phyloP scores from a whole-genome alignment of 78 protist genomes.

The Guillardia theta region DNA sequence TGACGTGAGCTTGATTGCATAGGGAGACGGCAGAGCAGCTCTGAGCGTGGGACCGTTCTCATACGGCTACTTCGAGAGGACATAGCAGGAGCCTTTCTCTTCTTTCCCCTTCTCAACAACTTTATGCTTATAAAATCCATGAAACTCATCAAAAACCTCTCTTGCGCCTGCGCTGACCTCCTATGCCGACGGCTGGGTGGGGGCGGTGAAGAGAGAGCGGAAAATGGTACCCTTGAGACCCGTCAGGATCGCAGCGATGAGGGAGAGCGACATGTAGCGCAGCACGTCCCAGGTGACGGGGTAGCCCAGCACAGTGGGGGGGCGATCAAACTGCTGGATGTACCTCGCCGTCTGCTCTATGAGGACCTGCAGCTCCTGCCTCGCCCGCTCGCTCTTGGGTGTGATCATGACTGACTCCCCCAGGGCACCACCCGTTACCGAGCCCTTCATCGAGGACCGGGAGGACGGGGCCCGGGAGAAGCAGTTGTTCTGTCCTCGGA shows the following conservation, averaged over 20 bases:
- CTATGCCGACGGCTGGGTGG: background rate
- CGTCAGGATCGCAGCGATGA: constrained; percentile 19
- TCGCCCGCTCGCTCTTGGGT: background rate
- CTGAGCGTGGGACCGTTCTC: background rate
- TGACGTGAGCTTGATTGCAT: too few relatives aligned
- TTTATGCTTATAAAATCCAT: background rate
- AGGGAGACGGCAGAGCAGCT: background rate
- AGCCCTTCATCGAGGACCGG: background rate
- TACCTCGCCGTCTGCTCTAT: constrained; percentile 13
- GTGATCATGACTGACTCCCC: background rate
- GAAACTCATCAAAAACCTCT: background rate
- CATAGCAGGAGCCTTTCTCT: too few relatives aligned
- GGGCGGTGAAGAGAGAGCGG: background rate
- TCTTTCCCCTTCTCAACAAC: too few relatives aligned
- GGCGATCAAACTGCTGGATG: constrained; percentile 9
- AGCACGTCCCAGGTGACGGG: constrained; percentile 15
- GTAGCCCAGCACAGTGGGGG: background rate
- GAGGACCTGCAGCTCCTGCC: constrained; percentile 22
- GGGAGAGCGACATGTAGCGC: constrained; percentile 27
- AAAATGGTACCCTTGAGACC: background rate
- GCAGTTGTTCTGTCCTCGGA: too few relatives aligned
- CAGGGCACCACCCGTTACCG: background rate
- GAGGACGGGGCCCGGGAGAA: background rate
- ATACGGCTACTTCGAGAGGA: too few relatives aligned
- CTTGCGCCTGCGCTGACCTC: background rate